Percentiles rank a stretch among this genome's conserved stretches.
phyloP scores from a whole-genome alignment of 257 asterid species.

The Rubia yunnanensis region DNA sequence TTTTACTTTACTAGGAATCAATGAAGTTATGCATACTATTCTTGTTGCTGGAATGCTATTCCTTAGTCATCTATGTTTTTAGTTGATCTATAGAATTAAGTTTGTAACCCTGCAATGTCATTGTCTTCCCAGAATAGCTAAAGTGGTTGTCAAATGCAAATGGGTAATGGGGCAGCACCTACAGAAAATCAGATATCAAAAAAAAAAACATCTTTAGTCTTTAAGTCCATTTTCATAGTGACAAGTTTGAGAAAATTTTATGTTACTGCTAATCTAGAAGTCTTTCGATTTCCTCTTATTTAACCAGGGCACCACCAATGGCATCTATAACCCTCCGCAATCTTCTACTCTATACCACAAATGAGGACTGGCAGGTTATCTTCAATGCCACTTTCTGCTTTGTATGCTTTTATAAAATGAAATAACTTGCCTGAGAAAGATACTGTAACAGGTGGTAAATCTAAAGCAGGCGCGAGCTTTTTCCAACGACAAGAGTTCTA shows the following conservation, averaged over 20 bases:
- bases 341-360: slow-evolving; percentile 85
- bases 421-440: slow-evolving; percentile 15
- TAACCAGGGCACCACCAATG: slow-evolving; percentile 96
- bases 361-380: slow-evolving; percentile 87
- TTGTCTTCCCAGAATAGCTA: not conserved
- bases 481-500: slow-evolving; percentile 82
- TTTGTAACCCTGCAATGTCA: not conserved
- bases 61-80: not conserved
- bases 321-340: slow-evolving; percentile 91
- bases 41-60: not conserved
- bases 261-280: slow-evolving; percentile 7
- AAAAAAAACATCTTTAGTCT: not conserved
- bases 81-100: not conserved
- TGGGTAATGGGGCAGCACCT: not conserved
- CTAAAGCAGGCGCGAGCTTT: slow-evolving; percentile 96
- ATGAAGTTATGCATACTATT: not conserved
- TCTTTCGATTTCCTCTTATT: slow-evolving; percentile 10
- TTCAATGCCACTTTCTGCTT: slow-evolving; percentile 13
- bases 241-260: slow-evolving; percentile 6
- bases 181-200: not conserved
- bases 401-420: slow-evolving; percentile 13
- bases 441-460: slow-evolving; percentile 67
- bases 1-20: not conserved
- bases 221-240: not conserved
- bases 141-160: not conserved